These are phyloP conservation scores for Anthostomella pinea DNA, from an alignment of 2,329 filamentous ascomycete species.

Conservation along the genomic window DNA sequence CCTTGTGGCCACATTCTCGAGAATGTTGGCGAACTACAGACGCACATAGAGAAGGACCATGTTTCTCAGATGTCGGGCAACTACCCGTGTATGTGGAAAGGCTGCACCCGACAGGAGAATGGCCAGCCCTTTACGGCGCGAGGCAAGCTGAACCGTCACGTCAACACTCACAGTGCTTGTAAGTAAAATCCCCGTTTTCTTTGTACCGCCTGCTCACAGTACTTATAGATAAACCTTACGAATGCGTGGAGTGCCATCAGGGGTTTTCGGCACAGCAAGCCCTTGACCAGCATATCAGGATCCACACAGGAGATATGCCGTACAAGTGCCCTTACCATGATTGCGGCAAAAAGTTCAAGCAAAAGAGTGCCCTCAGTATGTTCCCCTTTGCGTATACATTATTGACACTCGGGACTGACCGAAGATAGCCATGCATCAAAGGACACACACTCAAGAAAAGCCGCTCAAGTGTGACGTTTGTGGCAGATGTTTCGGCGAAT, in stretches of 20 bases:
- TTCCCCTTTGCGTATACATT: conserved; percentile 9
- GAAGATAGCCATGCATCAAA: conserved; percentile 61
- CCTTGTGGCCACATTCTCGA: conserved; percentile 26
- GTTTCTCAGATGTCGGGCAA: conserved; percentile 23
- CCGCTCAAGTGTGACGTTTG: conserved; percentile 59
- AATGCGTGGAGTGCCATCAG: conserved; percentile 53
- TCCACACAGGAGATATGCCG: conserved; percentile 64
- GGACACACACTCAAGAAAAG: conserved; percentile 64
- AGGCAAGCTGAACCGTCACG: conserved; percentile 32
- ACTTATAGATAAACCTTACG: conserved; percentile 55
- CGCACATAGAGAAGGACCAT: conserved; percentile 27
- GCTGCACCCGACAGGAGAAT: conserved; percentile 26
- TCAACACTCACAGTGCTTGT: conserved; percentile 33
- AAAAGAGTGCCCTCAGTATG: conserved; percentile 65
- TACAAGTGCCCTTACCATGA: conserved; percentile 51
- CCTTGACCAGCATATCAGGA: conserved; percentile 64
- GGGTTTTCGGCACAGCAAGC: conserved; percentile 66
- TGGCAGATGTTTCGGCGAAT: conserved; percentile 59
- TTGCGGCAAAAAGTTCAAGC: conserved; percentile 60
- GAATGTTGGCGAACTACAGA: conserved; percentile 21
- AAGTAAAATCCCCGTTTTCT: conserved; percentile 5
- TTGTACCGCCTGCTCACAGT: conserved; percentile 20
- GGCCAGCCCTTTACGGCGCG: conserved; percentile 28
- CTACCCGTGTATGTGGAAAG: conserved; percentile 31
- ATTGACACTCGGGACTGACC: conserved; percentile 11